Evolutionary conservation across 1,284 basidiomycete genomes (phyloP), one percentile per base, ranked within the genome.

Genomic region (Ustilago nuda): DNA sequence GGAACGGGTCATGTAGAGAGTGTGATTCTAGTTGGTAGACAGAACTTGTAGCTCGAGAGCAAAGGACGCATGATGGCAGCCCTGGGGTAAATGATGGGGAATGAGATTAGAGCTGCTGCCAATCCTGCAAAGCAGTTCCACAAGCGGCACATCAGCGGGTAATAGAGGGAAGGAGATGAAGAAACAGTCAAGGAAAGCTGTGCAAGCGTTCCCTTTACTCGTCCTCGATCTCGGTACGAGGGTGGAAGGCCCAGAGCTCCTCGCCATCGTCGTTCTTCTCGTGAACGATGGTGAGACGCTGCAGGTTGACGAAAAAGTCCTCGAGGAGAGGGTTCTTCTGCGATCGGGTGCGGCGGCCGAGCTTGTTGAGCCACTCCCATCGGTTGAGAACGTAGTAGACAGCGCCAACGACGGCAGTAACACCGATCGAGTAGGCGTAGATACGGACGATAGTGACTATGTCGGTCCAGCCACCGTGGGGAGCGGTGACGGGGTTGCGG

Each of bases 361-460:
- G 86, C 66, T 86, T 87, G 83, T 89, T 87, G 53, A 89, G 86
- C 84, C 84, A 88, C 9, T 76, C 72, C 76, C 88, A 84, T 70
- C 86, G 84, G 82, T 86, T 87, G 65, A 88, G 78, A 36, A 87
- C 52, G 75, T 86, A 86, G 85, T 88, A 78, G 59, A 89, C 87
- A 45, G 89, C 84, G 35, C 88, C 87, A 50, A 88, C 80, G 72
- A 89, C 81, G 71, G 89, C 79, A 32, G 86, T 87, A 35, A 89
- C 88, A 73, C 88, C 89, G 73, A 89, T 87, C 15, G 87, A 88
- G 86, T 84, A 89, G 32, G 81, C 81, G 88, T 88, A 89, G 72
- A 89, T 84, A 77, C 88, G 87, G 58, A 89, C 85, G 52, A 89
- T 86, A 2, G 89, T 89, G 59, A 89, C 89, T 67, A 89, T 88